Percentiles rank a stretch among this genome's conserved stretches.
Conservation (phyloP, 2,329 filamentous ascomycete species). For the Tolypocladium ovalisporum region DNA sequence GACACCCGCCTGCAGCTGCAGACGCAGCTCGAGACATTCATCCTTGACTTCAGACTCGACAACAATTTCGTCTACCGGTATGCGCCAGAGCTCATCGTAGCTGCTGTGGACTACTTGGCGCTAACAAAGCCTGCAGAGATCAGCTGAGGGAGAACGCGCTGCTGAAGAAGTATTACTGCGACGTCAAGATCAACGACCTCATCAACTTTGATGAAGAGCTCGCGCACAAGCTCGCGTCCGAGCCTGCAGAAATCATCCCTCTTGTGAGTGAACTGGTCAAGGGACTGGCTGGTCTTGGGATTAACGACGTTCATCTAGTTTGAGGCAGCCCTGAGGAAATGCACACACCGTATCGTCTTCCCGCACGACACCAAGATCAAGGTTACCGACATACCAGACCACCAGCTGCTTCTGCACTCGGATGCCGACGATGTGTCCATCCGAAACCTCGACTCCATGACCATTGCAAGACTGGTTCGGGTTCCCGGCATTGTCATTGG, state of each 20-base stretch:
- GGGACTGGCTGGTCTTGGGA: background rate
- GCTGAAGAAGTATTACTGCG: constrained; percentile 88
- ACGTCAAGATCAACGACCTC: constrained; percentile 88
- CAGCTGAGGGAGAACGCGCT: constrained; percentile 92
- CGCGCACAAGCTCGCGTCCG: constrained; percentile 77
- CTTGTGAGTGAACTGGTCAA: constrained; percentile 45
- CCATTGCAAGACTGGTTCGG: constrained; percentile 87
- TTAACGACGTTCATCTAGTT: constrained; percentile 46
- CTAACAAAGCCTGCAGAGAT: constrained; percentile 49
- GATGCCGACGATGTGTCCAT: constrained; percentile 86
- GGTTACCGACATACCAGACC: constrained; percentile 57
- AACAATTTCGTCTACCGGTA: constrained; percentile 93
- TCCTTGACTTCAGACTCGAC: constrained; percentile 87
- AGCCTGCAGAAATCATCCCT: constrained; percentile 87
- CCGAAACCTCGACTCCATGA: constrained; percentile 82
- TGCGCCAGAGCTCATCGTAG: constrained; percentile 6
- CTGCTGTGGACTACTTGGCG: background rate
- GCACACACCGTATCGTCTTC: constrained; percentile 87
- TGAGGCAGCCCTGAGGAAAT: constrained; percentile 78
- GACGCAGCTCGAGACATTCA: constrained; percentile 75
- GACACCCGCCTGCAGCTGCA: constrained; percentile 65
- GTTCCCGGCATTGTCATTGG: constrained; percentile 97
- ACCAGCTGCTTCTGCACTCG: constrained; percentile 92
- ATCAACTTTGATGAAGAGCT: constrained; percentile 96
- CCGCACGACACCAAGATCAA: constrained; percentile 53